Base-by-base conservation (phyloP, 2,329 filamentous ascomycete species). In the Sporothrix brasiliensis region DNA sequence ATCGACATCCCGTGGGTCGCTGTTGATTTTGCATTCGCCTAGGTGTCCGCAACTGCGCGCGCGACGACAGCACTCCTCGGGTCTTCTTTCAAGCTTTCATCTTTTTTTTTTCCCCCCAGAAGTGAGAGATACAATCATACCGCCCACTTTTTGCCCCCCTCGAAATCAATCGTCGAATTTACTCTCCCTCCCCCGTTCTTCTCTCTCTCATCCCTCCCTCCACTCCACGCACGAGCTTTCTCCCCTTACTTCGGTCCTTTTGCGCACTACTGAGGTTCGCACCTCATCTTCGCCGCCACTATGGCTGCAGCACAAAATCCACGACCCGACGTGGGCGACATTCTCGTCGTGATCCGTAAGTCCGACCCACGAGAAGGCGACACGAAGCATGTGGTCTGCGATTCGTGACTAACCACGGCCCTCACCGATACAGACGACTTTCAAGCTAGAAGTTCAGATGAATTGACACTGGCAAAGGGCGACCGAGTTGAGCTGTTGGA, bases 381-480 rank as follows among this genome's bases (percentile, higher is more conserved):
- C 34, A 14, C 4, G 44, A 30, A 4, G 1, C 19, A 14, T 47
- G n/a, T 1, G 16, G 11, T 16, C 10, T 34, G 11, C 30, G 19
- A 44, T 34, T 34, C 34, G 34, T 34, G 21, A 13, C 53, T 69
- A 54, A 70, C 50, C 21, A 30, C 58, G n/a, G 68, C 53, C n/a
- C 67, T 66, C 4, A 70, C 34, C 16, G n/a, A 34, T 16, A 49
- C 73, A 97, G 93, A 99, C 81, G 93, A 97, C 81, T 98, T 99
- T 79, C 84, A 89, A 75, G 94, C 94, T 71, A 89, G 95, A 75
- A 96, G 93, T 80, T 91, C 92, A 71, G 95, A 99, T 81, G 95
- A 99, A 84, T 85, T 99, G 77, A 96, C 89, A 75, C 85, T 99
- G 74, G 84, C 88, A 69, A 96, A 96, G 77, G 94, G 92, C 75